phyloP scores from a whole-genome alignment of 2,329 filamentous ascomycete genomes.

The Phialophora expanda region DNA sequence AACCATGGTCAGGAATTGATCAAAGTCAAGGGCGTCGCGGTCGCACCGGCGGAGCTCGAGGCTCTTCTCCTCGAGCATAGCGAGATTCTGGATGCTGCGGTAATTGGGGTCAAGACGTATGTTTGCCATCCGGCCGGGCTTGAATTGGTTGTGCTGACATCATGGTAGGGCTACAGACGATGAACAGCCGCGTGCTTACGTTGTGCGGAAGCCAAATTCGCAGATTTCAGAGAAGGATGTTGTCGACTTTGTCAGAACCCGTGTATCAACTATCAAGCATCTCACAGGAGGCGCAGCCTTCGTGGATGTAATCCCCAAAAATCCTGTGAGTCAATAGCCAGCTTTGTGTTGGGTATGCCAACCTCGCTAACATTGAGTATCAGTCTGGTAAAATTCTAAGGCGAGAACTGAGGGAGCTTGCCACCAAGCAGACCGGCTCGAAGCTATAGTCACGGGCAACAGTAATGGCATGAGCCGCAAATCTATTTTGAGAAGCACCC shows the following conservation, averaged over 20 bases:
- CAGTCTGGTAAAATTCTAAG: slow-evolving; percentile 55
- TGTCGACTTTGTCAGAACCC: slow-evolving; percentile 49
- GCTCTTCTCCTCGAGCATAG: slow-evolving; percentile 52
- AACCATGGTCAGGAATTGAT: slow-evolving; percentile 44
- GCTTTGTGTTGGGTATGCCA: background rate
- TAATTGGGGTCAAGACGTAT: slow-evolving; percentile 51
- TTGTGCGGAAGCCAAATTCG: slow-evolving; percentile 45
- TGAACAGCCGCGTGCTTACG: slow-evolving; percentile 39
- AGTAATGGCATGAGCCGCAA: background rate
- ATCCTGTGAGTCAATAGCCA: slow-evolving; percentile 32
- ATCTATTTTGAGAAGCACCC: background rate
- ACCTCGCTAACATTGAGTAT: background rate
- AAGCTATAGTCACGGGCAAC: slow-evolving; percentile 20
- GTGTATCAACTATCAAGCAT: slow-evolving; percentile 54
- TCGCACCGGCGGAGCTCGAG: slow-evolving; percentile 56
- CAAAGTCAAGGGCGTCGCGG: slow-evolving; percentile 62
- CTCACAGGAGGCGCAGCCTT: slow-evolving; percentile 55
- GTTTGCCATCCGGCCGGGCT: slow-evolving; percentile 21
- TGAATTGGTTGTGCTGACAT: slow-evolving; percentile 1
- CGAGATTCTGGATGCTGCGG: slow-evolving; percentile 53
- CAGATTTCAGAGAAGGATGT: slow-evolving; percentile 48
- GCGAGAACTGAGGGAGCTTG: slow-evolving; percentile 39
- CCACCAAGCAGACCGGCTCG: slow-evolving; percentile 19
- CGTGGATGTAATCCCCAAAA: slow-evolving; percentile 55
- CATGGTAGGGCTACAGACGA: slow-evolving; percentile 38